These are phyloP conservation scores for Glarea lozoyensis DNA, from an alignment of 495 filamentous ascomycete species.

Conservation along the genomic window DNA sequence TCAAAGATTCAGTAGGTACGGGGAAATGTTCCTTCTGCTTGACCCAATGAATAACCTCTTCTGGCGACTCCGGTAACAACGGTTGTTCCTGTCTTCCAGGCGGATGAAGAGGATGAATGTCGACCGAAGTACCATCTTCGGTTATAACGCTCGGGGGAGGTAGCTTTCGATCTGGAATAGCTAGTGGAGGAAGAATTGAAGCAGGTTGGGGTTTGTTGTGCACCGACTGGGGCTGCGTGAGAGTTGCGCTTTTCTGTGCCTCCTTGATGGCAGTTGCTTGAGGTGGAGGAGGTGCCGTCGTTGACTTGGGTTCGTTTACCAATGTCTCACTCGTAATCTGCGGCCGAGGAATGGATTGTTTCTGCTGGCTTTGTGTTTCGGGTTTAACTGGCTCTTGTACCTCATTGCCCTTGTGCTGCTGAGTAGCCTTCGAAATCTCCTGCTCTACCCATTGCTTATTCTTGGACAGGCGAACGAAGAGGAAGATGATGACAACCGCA, in stretches of 20 bases:
- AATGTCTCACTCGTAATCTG: neutral
- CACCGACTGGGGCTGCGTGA: too few species aligned
- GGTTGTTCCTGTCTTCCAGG: conserved; percentile 17
- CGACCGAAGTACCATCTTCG: conserved; percentile 1
- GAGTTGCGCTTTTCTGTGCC: neutral
- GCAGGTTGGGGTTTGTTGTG: conserved; percentile 5
- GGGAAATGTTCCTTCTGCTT: conserved; percentile 68
- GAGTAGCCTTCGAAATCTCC: conserved; percentile 6
- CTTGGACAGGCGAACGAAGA: conserved; percentile 51
- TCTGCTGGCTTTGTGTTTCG: neutral
- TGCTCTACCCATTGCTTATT: conserved; percentile 19
- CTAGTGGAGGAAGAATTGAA: conserved; percentile 22
- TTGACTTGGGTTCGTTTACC: neutral
- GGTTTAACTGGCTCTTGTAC: neutral
- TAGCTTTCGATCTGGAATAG: conserved; percentile 34
- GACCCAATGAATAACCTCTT: conserved; percentile 53
- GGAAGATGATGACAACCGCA: conserved; percentile 53
- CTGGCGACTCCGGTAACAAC: conserved; percentile 9
- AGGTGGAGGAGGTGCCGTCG: neutral
- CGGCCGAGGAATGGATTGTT: neutral
- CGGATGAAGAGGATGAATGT: conserved; percentile 13
- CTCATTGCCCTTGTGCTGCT: neutral
- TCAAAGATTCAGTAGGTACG: conserved; percentile 55
- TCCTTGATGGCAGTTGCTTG: neutral
- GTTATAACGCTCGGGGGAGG: conserved; percentile 5